A percentile compares a stretch with the other conserved stretches of the same genome.
phyloP scores from a whole-genome alignment of 2,329 filamentous ascomycete species.

The Furcasterigmium sp. region DNA sequence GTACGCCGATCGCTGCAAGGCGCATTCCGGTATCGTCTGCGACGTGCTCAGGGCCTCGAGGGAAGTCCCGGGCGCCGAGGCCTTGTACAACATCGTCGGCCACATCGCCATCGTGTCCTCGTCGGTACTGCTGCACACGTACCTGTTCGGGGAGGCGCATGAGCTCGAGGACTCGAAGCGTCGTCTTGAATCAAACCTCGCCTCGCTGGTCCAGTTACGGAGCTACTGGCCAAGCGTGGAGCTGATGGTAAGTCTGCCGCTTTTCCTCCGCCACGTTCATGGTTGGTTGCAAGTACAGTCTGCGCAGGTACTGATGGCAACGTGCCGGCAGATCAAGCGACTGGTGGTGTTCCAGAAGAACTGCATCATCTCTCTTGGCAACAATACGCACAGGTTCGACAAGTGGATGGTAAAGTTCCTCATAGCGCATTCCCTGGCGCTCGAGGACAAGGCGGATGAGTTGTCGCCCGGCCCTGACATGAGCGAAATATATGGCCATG shows the following conservation, averaged over 20 bases:
- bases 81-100: conserved; percentile 11
- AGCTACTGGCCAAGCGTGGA: conserved; percentile 11
- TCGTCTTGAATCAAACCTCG: conserved; percentile 13
- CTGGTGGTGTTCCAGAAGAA: conserved; percentile 13
- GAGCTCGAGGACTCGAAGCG: conserved; percentile 8
- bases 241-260: conserved; percentile 7
- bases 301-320: no score
- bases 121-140: conserved; percentile 12
- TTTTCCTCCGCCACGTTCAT: accelerated
- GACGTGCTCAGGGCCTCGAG: conserved; percentile 13
- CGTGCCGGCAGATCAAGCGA: conserved; percentile 7
- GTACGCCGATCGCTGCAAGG: conserved; percentile 16
- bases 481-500: no score
- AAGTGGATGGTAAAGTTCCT: conserved; percentile 15
- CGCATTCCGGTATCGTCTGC: conserved; percentile 21
- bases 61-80: conserved; percentile 6
- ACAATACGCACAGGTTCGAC: conserved; percentile 10
- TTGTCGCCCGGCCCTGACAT: no score
- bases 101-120: conserved; percentile 16
- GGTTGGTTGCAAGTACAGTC: no score
- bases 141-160: conserved; percentile 10
- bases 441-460: conserved; percentile 5
- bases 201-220: conserved; percentile 11
- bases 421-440: conserved; percentile 10
- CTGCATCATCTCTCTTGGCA: conserved; percentile 9